These are phyloP conservation scores for Trifolium subterraneum DNA, from an alignment of 306 rosid species.

Conservation along the genomic window DNA sequence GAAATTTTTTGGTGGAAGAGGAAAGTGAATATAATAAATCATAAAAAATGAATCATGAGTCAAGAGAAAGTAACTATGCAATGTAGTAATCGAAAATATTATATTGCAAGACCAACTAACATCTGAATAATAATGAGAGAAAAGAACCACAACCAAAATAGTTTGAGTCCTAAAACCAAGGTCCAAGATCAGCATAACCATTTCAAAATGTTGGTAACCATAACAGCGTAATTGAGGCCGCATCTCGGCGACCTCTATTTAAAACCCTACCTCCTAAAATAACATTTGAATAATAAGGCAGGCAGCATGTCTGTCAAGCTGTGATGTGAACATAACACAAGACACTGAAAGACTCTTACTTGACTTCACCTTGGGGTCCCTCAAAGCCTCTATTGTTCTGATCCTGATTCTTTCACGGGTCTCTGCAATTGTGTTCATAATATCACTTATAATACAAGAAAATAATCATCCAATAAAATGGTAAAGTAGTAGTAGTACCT, in stretches of 20 bases:
- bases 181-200: not conserved
- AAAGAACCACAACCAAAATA: conserved; percentile 22
- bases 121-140: not conserved
- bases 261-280: not conserved
- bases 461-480: conserved; percentile 36
- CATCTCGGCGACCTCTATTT: not conserved
- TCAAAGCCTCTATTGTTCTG: conserved; percentile 81
- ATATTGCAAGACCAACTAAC: conserved; percentile 19
- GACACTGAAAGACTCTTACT: conserved; percentile 62
- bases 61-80: conserved; percentile 2
- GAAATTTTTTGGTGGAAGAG: conserved; percentile 42
- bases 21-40: conserved; percentile 17
- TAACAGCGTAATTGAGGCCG: not conserved
- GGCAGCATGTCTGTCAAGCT: not conserved
- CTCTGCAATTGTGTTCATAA: conserved; percentile 53
- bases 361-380: conserved; percentile 94
- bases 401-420: conserved; percentile 72
- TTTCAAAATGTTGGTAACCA: not conserved
- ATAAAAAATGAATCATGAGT: conserved; percentile 2
- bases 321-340: conserved; percentile 33
- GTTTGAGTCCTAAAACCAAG: not conserved
- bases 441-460: conserved; percentile 30
- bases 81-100: not conserved
- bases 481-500: conserved; percentile 47
- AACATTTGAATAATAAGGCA: conserved; percentile 24